Base-by-base conservation (phyloP, 2,329 filamentous ascomycete species). In the Endoconidiophora laricicola region DNA sequence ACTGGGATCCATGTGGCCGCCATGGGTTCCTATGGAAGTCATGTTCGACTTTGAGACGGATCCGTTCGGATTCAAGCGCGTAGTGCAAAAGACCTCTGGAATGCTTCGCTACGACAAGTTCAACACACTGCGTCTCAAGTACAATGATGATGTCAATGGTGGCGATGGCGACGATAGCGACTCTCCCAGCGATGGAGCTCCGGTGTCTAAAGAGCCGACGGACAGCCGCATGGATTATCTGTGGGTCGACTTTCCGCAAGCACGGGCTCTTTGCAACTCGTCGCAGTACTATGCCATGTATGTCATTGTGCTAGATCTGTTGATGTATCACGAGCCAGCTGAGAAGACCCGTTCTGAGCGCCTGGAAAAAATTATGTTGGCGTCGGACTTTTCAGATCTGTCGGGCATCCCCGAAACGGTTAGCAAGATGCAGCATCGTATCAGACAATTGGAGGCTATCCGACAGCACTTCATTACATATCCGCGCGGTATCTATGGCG, bases 261-360 rank as follows among this genome's bases (percentile, higher is more conserved):
- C 94, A 41, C 78, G 87, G 51, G 90, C 87, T n/a, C 79, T 95
- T 43, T 98, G 93, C 68, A 93, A 98, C 65, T 98, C 93, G 4
- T 79, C 83, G 38, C 90, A 98, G 65, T 99, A 98, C 66, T 98
- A 94, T 62, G 85, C 91, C 3, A 81, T 98, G 71, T 99, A 98
- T 61, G 86, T 98, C 64, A 98, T 99, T 57, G 90, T 95, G 3
- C 72, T 96, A 55, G 91, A 99, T 65, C 73, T 99, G 40, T 72
- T 99, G 47, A 80, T 99, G 63, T 99, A 96, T 67, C 95, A 78
- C 60, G 91, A 99, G 63, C 91, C 91, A 2, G 68, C 94, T 44
- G 91, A 98, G 65, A 98, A 98, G 73, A 93, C 90, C n/a, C 79
- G 93, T 52, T 94, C 75, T 59, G 93, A 98, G 66, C 79, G 86